Base-by-base conservation (phyloP, 2,329 filamentous ascomycete species). In the Exophiala oligosperma region DNA sequence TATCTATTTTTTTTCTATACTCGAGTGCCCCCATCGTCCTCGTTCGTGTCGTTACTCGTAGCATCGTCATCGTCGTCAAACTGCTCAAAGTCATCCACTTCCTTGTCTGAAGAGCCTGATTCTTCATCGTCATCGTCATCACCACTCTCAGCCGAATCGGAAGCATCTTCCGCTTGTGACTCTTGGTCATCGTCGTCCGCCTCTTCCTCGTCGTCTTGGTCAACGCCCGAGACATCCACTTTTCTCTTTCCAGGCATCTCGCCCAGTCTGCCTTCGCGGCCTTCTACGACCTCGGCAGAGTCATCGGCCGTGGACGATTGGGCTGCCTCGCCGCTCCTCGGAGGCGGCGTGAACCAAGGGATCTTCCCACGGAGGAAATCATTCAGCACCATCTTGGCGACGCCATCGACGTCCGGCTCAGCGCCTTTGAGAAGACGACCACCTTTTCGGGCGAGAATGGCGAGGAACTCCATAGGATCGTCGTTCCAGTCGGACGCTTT, bases 291-390 rank as follows among this genome's bases (percentile, higher is more conserved):
- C 46, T 72, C 68, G n/a, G 74, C 76, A 32, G 47, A 28, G 3
- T 51, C 32, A 8, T 35, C 32, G 32, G 32, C 32, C 7, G 32
- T 35, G 32, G 32, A 35, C 2, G 32, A 2, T 35, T 2, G 57
- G 8, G 29, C 56, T 32, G 57, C 62, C n/a, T 60, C 62, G 40
- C 54, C 62, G 40, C 54, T 63, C 12, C 81, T 76, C 1, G 92
- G 91, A 8, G 92, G 87, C 7, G 91, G 86, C 0, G 90, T 94
- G 70, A 92, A 99, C 94, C 95, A 99, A 1, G 94, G 94, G 26
- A 97, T 90, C 76, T 93, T 97, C 56, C 94, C 94, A 63, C 94
- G 81, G 70, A 97, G 84, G 72, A 97, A 99, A 71, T 99, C 94
- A 69, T 96, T 97, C 59, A 99, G 78, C 0, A 99, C 89, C 86